These are phyloP conservation scores for Candida pseudoviswanathii DNA, from an alignment of 1,139 yeast genomes.

Conservation along the genomic window DNA sequence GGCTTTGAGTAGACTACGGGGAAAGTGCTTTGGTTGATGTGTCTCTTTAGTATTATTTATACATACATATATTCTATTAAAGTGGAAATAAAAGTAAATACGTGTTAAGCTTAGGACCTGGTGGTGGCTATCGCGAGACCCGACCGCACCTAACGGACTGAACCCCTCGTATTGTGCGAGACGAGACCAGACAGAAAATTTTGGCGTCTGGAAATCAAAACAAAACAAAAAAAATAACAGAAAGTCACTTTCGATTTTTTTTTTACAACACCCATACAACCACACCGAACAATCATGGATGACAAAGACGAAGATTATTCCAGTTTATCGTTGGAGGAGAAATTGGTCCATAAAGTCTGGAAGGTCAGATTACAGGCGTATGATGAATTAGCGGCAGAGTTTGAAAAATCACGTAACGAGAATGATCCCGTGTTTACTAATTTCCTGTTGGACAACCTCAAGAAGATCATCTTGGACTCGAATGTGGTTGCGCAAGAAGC, in stretches of 20 bases:
- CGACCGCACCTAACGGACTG: no score
- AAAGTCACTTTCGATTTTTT: neutral
- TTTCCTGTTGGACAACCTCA: conserved; percentile 40
- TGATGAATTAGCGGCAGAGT: conserved; percentile 59
- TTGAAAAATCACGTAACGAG: conserved; percentile 57
- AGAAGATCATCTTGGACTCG: conserved; percentile 66
- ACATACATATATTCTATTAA: neutral
- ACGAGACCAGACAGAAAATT: neutral
- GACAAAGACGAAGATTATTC: conserved; percentile 63
- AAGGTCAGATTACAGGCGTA: conserved; percentile 84
- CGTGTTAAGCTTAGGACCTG: neutral
- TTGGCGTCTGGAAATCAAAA: conserved; percentile 4
- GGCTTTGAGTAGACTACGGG: no score
- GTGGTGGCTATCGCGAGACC: neutral
- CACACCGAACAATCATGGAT: conserved; percentile 20
- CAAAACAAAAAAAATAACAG: neutral
- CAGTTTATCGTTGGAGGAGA: conserved; percentile 63
- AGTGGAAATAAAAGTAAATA: neutral
- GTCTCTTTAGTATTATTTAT: neutral
- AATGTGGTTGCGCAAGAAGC: conserved; percentile 94
- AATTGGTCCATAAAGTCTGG: conserved; percentile 81
- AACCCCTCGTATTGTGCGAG: no score
- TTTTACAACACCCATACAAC: neutral
- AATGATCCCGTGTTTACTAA: conserved; percentile 59
- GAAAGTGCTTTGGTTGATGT: neutral